phyloP scores from a whole-genome alignment of 2,329 filamentous ascomycete species.

The Epichloe aotearoae region DNA sequence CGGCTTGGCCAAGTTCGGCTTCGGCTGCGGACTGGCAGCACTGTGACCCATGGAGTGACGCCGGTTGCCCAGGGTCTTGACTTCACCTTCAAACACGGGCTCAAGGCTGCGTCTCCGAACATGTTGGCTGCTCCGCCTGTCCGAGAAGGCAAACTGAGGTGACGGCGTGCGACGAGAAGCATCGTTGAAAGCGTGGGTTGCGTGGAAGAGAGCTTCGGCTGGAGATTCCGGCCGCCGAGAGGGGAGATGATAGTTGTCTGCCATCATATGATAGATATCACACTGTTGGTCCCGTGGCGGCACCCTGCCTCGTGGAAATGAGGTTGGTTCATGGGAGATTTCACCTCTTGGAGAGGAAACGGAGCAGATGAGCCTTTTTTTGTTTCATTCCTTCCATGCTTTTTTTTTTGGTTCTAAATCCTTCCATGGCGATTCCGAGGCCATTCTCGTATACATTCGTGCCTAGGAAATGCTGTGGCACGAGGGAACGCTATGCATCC shows the following conservation, averaged over 20 bases:
- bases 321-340: not conserved
- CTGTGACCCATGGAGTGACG: not conserved
- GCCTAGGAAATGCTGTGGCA: not conserved
- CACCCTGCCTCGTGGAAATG: not conserved
- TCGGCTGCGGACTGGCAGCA: not conserved
- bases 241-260: not conserved
- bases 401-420: not conserved
- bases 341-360: not conserved
- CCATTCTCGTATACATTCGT: not conserved
- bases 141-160: constrained; percentile 1
- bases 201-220: not conserved
- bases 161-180: constrained; percentile 1
- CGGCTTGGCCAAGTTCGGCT: constrained; percentile 4
- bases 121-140: constrained; percentile 1
- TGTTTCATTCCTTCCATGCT: not conserved
- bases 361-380: not conserved
- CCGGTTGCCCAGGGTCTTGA: not conserved
- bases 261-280: not conserved
- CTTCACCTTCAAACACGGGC: constrained; percentile 3
- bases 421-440: not conserved
- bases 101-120: constrained; percentile 2
- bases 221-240: constrained; percentile 1
- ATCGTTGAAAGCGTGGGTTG: not conserved
- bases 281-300: not conserved
- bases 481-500: not conserved